phyloP scores from a whole-genome alignment of 2,329 filamentous ascomycete species.

The Fusarium tricinctum region DNA sequence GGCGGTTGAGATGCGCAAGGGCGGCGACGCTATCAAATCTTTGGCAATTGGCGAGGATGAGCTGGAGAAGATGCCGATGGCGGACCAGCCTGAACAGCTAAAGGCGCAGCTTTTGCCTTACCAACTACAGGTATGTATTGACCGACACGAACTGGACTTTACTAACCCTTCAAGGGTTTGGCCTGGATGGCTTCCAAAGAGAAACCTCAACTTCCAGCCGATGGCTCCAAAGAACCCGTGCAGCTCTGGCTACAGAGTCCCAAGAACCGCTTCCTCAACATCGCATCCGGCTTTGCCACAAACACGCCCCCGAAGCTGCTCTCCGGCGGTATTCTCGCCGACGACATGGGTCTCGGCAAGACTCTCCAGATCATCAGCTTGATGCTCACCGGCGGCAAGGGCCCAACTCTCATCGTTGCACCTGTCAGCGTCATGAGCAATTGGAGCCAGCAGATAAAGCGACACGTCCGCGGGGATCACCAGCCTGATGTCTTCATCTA shows the following conservation, averaged over 20 bases:
- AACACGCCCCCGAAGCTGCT: conserved; percentile 71
- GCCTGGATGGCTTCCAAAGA: conserved; percentile 87
- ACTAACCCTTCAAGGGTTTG: conserved; percentile 69
- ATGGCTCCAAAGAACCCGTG: conserved; percentile 70
- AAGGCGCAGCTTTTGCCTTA: conserved; percentile 81
- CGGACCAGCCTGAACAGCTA: conserved; percentile 75
- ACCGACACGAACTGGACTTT: not conserved
- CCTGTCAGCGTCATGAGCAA: conserved; percentile 92
- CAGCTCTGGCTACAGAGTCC: conserved; percentile 81
- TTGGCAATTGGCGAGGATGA: conserved; percentile 79
- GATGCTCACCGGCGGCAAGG: conserved; percentile 71
- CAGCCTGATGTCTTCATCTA: conserved; percentile 78
- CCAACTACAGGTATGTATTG: conserved; percentile 70
- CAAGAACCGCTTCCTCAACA: conserved; percentile 72
- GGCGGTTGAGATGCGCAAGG: conserved; percentile 75
- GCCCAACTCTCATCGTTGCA: conserved; percentile 82
- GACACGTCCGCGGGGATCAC: conserved; percentile 76
- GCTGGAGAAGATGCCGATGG: conserved; percentile 79
- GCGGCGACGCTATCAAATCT: conserved; percentile 75
- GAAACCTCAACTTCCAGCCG: conserved; percentile 72
- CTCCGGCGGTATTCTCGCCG: conserved; percentile 84
- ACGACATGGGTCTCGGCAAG: conserved; percentile 95
- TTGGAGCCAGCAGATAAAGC: conserved; percentile 83
- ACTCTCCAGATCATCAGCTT: conserved; percentile 88
- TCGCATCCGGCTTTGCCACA: conserved; percentile 70